Evolutionary conservation across 148 eudicot species (phyloP), one percentile per base, ranked within the genome.

Genomic region (Camellia granthamiana): DNA sequence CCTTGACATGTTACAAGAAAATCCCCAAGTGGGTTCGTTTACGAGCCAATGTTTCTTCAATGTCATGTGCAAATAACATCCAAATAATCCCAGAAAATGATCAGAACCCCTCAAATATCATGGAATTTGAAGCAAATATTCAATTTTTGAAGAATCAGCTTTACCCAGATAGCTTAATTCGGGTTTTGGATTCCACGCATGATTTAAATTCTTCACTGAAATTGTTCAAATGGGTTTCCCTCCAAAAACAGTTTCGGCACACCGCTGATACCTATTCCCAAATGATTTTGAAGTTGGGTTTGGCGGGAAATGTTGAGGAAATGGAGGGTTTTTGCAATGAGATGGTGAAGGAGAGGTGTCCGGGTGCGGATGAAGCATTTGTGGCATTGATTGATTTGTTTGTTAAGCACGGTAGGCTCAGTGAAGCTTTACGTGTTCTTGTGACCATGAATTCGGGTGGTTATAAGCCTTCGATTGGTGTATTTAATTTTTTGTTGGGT

Each of bases 151-250:
- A 77, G 72, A 90, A 83, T 74, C 85, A 79, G 79, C 87, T 90
- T 76, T 80, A 81, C 83, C 91, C 94, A 18, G 90, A 88, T 70
- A 84, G 74, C 69, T 82, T 92, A 78, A 80, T 84, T 42, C 55
- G 77, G 77, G 89, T 90, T 72, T 83, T 92, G 82, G 88, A 88
- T 85, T 72, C 77, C 67, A 90, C 88, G 15, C 73, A 77, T 76
- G 97, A 92, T 86, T 75, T 89, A 79, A 86, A 78, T 63, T 88
- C 90, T 67, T 89, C 97, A 78, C 2, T 90, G n/a, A 88, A 84
- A 52, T 65, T 92, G 58, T 92, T 92, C 79, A 90, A 89, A 82
- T 90, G 94, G 97, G 91, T 89, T 66, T 89, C 97, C 64, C 85
- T 89, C 42, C 94, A 90, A 52, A 87, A 90, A 60, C 67, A 74